These are phyloP conservation scores for Ganoderma sinense DNA, from an alignment of 1,284 basidiomycete genomes.

Conservation along the genomic window DNA sequence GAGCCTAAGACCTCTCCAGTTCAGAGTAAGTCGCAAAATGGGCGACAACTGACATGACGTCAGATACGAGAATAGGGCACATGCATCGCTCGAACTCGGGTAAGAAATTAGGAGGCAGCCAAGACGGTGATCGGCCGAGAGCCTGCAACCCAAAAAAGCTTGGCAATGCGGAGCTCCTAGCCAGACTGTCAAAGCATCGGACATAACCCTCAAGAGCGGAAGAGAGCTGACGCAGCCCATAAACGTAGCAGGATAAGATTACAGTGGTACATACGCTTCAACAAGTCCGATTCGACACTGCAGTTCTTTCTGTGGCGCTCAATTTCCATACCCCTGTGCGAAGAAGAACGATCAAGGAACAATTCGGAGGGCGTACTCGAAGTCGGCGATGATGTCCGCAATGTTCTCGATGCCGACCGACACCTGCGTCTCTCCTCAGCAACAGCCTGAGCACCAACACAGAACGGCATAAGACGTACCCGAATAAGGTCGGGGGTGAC, in stretches of 20 bases:
- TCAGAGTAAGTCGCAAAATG: not conserved
- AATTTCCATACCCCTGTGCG: not conserved
- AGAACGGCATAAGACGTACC: constrained; percentile 50
- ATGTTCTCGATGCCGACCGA: constrained; percentile 87
- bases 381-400: constrained; percentile 87
- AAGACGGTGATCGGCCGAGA: not conserved
- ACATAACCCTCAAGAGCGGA: not conserved
- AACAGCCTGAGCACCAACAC: not conserved
- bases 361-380: constrained; percentile 64
- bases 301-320: not conserved
- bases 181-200: not conserved
- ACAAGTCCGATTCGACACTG: not conserved
- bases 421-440: constrained; percentile 46
- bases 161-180: not conserved
- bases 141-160: not conserved
- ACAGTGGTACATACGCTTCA: not conserved
- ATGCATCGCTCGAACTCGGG: not conserved
- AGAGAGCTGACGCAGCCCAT: not conserved
- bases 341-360: constrained; percentile 26
- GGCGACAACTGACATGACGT: not conserved
- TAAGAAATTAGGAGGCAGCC: not conserved
- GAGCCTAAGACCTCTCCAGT: not conserved
- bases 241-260: not conserved
- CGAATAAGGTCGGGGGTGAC: constrained; percentile 86
- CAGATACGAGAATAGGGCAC: not conserved